Base-by-base conservation (phyloP, 768 basidiomycete genomes). In the Lepiota venenata region DNA sequence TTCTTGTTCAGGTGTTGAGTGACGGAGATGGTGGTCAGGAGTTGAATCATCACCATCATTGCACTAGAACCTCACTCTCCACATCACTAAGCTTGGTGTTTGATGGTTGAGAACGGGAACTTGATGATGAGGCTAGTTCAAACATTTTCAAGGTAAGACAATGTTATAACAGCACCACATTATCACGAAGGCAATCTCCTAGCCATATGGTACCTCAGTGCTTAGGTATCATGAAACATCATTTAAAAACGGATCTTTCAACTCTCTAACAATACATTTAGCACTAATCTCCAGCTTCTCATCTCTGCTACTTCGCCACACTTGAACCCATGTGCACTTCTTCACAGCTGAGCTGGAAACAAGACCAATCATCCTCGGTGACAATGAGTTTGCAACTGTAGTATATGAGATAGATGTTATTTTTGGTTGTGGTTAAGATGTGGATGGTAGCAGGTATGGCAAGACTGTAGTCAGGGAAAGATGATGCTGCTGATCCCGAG, bases 271-370 rank as follows among this genome's bases (percentile, higher is more conserved):
- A 25, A 89, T 66, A 59, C 68, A 71, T 62, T 72, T 77, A 27
- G 85, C 86, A 0, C 78, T 66, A 3, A 67, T 61, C 66, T 88
- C 86, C 37, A 89, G 64, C 58, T 68, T 72, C 64, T 87, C 85
- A 36, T 82, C 77, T 53, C 74, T 73, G 11, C 57, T 53, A 12
- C 54, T 67, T 47, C 84, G 61, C 8, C 70, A 61, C 3, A 80
- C 76, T 56, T 85, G 80, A 4, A 81, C 73, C 43, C 87, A 76
- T 3, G 82, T 85, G 47, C 78, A 69, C 60, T 76, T 81, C 39
- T 20, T 39, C 42, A 73, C 65, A 36, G 66, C 62, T 4, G 45
- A 61, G 38, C 69, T 65, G 0, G 63, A 52, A 22, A 66, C 59
- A 46, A 48, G 55, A 3, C 74, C 74, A 9, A 78, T 71, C 43